These are phyloP conservation scores for Fusarium austroafricanum DNA, from an alignment of 2,329 filamentous ascomycete species.

Conservation along the genomic window DNA sequence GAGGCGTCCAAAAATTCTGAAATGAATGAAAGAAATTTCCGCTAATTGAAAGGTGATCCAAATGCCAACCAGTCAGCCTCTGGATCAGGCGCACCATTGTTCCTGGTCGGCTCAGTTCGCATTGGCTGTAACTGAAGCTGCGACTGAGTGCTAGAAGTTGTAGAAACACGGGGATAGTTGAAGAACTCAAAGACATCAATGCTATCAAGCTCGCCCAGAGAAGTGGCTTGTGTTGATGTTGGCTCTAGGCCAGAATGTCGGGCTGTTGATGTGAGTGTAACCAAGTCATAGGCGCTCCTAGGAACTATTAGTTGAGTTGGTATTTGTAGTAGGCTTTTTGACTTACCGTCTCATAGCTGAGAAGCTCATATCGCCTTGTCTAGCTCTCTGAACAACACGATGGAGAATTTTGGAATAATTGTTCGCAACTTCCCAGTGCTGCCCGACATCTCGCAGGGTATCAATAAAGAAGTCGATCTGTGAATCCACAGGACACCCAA, in stretches of 20 bases:
- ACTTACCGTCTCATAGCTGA: constrained; percentile 56
- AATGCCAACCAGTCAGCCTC: constrained; percentile 37
- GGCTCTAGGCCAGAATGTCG: constrained; percentile 54
- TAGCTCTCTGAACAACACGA: constrained; percentile 52
- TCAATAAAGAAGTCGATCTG: constrained; percentile 59
- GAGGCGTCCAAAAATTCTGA: constrained; percentile 10
- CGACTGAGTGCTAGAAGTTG: constrained; percentile 35
- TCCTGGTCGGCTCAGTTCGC: constrained; percentile 18
- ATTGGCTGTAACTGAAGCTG: constrained; percentile 6
- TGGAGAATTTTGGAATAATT: constrained; percentile 57
- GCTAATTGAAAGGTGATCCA: constrained; percentile 25
- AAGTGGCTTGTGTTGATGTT: constrained; percentile 54
- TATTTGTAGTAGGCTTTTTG: rapidly evolving
- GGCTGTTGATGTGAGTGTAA: constrained; percentile 51
- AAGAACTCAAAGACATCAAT: constrained; percentile 61
- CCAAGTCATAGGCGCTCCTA: constrained; percentile 56
- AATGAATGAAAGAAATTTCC: not conserved
- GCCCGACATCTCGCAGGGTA: constrained; percentile 55
- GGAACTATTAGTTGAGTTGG: not conserved
- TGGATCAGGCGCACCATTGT: constrained; percentile 23
- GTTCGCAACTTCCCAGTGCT: constrained; percentile 58
- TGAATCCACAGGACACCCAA: constrained; percentile 52
- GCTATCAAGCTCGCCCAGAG: constrained; percentile 56
- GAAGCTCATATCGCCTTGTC: constrained; percentile 53
- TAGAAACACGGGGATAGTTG: constrained; percentile 54